phyloP scores from a whole-genome alignment of 2,329 filamentous ascomycete genomes.

The Ceratocystis alfenasii region DNA sequence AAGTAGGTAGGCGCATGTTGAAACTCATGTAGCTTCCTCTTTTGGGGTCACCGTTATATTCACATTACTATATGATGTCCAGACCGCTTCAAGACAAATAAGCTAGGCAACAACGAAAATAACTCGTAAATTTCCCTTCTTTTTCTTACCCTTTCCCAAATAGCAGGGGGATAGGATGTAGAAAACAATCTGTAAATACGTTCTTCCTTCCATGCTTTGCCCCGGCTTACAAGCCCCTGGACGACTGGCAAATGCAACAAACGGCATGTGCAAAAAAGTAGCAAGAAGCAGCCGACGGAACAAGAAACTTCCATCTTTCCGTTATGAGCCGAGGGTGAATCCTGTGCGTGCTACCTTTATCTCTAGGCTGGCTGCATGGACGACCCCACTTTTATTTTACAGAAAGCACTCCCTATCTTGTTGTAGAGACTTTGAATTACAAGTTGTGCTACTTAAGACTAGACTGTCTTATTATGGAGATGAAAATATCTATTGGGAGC shows the following conservation, averaged over 20 bases:
- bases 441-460: neutral
- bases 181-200: neutral
- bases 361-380: neutral
- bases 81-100: neutral
- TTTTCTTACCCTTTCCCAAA: neutral
- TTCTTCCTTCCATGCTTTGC: constrained; percentile 1
- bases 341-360: constrained; percentile 3
- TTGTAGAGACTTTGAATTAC: neutral
- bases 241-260: neutral
- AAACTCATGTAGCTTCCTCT: neutral
- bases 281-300: constrained; percentile 8
- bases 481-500: too few species aligned
- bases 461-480: neutral
- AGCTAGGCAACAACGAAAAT: neutral
- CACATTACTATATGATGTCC: neutral
- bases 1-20: neutral
- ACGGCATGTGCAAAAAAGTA: neutral
- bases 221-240: neutral
- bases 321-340: constrained; percentile 7
- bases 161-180: neutral
- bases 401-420: neutral
- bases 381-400: neutral
- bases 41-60: too few species aligned
- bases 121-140: neutral
- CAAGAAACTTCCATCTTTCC: constrained; percentile 13